Percentiles rank a stretch among this genome's conserved stretches.
Conservation (phyloP, 2,329 filamentous ascomycete genomes). For the Cercospora sp. region DNA sequence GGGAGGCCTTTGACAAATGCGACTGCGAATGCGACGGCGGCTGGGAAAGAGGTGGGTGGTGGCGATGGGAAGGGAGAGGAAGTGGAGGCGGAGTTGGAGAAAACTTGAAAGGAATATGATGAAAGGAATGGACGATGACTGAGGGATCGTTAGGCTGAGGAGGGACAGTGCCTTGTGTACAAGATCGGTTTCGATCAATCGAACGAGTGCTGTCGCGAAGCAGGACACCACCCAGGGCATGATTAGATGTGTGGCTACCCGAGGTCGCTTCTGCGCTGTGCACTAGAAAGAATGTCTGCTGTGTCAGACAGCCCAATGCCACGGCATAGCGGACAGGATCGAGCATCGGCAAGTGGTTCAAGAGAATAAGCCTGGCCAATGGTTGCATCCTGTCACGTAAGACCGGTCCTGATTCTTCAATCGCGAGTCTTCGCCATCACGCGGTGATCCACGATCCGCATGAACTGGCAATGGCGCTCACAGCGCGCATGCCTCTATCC, state of each 20-base stretch:
- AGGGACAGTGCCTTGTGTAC: neutral
- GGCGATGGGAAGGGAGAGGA: neutral
- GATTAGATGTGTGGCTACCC: neutral
- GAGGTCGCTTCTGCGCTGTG: neutral
- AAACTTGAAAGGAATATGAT: neutral
- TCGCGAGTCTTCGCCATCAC: too few relatives aligned
- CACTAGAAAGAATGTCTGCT: neutral
- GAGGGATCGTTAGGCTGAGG: neutral
- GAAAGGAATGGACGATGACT: neutral
- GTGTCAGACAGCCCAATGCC: neutral
- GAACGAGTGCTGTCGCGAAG: neutral
- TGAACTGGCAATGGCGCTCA: too few relatives aligned
- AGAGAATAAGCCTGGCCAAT: neutral
- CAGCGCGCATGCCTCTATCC: neutral
- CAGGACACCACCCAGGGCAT: neutral
- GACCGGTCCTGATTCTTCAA: too few relatives aligned
- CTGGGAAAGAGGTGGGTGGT: neutral
- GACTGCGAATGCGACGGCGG: neutral
- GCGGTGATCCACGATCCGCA: too few relatives aligned
- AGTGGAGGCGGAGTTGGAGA: neutral
- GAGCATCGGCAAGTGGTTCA: neutral
- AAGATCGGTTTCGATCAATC: neutral
- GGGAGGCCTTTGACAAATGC: conserved; percentile 32
- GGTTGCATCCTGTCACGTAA: too few relatives aligned
- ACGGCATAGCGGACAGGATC: neutral